Evolutionary conservation across 2,329 filamentous ascomycete genomes (phyloP), one percentile per base, ranked within the genome.

Genomic region (Colletotrichum ledebouriae): DNA sequence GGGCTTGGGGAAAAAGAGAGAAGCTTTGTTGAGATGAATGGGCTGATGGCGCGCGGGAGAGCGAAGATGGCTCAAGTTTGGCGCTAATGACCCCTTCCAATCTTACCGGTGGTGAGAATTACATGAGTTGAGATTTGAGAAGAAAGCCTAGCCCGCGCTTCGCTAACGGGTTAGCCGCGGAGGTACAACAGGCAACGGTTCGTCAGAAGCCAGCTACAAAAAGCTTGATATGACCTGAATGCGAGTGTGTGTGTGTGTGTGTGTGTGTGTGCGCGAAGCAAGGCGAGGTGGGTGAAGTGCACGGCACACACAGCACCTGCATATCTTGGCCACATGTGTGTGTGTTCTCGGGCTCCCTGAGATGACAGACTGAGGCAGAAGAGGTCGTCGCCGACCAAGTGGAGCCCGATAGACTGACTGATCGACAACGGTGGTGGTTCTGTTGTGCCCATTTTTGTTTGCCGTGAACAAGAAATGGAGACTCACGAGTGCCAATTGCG

Each of bases 171-270:
- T 33, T 53, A 67, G 52, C 53, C 50, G 44, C 59, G 25, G 25
- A 57, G 37, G 29, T 39, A 34, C 9, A 37, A 5, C 25, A 4
- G 22, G 57, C 29, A 29, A 63, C 34, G 17, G 25, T 9, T 34
- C 34, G 13, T 13, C 52, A 37, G 25, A 55, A 17, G 33, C 39
- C 64, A 67, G 65, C 60, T 53, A 67, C 64, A 10, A 67, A 64
- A 64, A 25, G 65, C 65, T 68, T 64, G 53, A 64, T 33, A 15
- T 47, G 46, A 22, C 25, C 25, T 25, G 25, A n/a, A 47, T 7
- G 17, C 33, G 29, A 33, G 10, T 12, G 25, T 44, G 22, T 22
- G 22, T 22, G 22, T 22, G 22, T 22, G 17, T 17, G 10, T 12
- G 25, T 44, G 22, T 22, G 22, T 22, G 22, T 22, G 22, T 22